Evolutionary conservation across 805 yeast genomes (phyloP).

Genomic region (Debaryomyces castellii): DNA sequence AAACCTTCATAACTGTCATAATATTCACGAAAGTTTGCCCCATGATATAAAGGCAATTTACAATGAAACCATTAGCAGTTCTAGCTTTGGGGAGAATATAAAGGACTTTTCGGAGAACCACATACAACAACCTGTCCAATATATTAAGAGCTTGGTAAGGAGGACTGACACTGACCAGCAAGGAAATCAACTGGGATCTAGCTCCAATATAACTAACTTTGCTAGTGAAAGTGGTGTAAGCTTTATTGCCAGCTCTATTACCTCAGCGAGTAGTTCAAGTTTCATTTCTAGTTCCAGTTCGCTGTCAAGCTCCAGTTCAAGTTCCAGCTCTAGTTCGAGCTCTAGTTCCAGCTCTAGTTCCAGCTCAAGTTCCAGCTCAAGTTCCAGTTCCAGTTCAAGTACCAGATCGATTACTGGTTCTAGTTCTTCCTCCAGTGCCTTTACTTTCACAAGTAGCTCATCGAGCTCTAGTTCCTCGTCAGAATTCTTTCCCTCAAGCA

Average conservation of each 20-base stretch:
- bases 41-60: neutral
- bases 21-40: neutral
- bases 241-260: neutral
- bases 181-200: neutral
- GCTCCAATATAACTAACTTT: too few relatives aligned
- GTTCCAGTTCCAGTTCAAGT: neutral
- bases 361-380: slow-evolving; percentile 1
- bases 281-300: neutral
- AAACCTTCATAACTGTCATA: neutral
- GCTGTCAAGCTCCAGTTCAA: slow-evolving; percentile 1
- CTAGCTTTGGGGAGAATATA: neutral
- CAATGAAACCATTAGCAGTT: neutral
- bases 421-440: neutral
- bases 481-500: neutral
- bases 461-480: neutral
- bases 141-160: neutral
- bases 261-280: neutral
- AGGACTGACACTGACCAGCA: neutral
- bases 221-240: too few relatives aligned
- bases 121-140: neutral
- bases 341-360: neutral
- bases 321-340: slow-evolving; percentile 4
- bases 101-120: neutral
- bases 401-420: neutral
- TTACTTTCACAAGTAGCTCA: neutral